Base-by-base conservation (phyloP, 345 rosid genomes). In the Hibiscus syriacus region DNA sequence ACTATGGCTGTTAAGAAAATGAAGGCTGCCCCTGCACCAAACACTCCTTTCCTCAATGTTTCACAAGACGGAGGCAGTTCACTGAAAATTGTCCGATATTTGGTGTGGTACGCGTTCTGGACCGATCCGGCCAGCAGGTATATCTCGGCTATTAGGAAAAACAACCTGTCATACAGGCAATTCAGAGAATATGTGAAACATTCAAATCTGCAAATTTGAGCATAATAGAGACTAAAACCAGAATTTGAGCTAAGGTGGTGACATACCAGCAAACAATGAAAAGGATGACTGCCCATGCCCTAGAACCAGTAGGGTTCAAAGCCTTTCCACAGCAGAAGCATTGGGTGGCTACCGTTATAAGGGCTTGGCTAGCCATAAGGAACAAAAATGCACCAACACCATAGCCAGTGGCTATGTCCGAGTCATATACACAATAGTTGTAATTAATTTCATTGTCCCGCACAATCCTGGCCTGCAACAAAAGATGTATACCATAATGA, bases 311-410 rank as follows among this genome's bases (percentile, higher is more conserved):
- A 1, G 96, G 92, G 75, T 76, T 86, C 53, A 93, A 81, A n/a
- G 94, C 69, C 79, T 80, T 87, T 20, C 96, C 97, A 25, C 96
- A 90, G 86, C 97, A 93, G 83, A 90, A 89, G 80, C 98, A 93
- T 61, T 85, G 74, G 77, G 87, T 90, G 10, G 88, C 97, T 11
- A 50, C 81, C 97, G 89, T n/a, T n/a, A n/a, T n/a, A n/a, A n/a
- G n/a, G n/a, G n/a, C n/a, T n/a, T n/a, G n/a, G n/a, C n/a, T n/a
- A n/a, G n/a, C n/a, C n/a, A n/a, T n/a, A n/a, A n/a, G n/a, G n/a
- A n/a, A n/a, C n/a, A n/a, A n/a, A n/a, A n/a, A n/a, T n/a, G n/a
- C n/a, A n/a, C n/a, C n/a, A n/a, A n/a, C n/a, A n/a, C n/a, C n/a
- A n/a, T n/a, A 89, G 67, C 97, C 96, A 3, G 96, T 82, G 58